Evolutionary conservation across 345 rosid species (phyloP), one percentile per base, ranked within the genome.

Genomic region (Cochlearia excelsa): DNA sequence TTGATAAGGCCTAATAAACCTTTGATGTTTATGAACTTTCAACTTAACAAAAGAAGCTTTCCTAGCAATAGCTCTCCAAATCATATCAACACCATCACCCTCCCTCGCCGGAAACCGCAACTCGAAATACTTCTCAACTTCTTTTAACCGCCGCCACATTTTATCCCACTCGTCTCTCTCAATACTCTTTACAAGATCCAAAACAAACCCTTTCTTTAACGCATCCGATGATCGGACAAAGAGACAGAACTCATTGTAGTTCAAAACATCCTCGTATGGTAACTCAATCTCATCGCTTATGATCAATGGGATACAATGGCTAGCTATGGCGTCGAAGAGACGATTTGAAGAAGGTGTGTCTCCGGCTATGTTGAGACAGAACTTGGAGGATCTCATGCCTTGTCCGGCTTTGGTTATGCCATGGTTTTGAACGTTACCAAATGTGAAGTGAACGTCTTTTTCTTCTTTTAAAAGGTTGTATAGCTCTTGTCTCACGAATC

Each of bases 271-370:
- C 74, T 87, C 99, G 16, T 76, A 93, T 0, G 99, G 99, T 29
- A 93, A 86, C 81, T 93, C 99, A 3, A 93, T 93, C 3, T 87
- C 84, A 9, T 93, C 99, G 7, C 99, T 93, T 61, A 89, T 87
- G 26, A 93, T 84, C 68, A 93, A 92, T 0, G 95, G 97, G 40
- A 93, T 79, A 51, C 99, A 93, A 54, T 89, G 97, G 74, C 99
- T 93, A 27, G 84, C 97, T 54, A 89, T 85, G 57, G 99, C 90
- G 39, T 93, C 99, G 5, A 93, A 93, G 51, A 93, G 88, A n/a
- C 97, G 95, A 67, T 89, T 93, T 2, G 97, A 87, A 1, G 95
- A 93, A 3, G 99, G 99, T 4, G 99, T 93, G 61, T 93, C 99
- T 0, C 99, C 97, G 4, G 97, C 99, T 16, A 93, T 85, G 77